Evolutionary conservation across 345 rosid genomes (phyloP), one percentile per base, ranked within the genome.

Genomic region (Microthlaspi erraticum): DNA sequence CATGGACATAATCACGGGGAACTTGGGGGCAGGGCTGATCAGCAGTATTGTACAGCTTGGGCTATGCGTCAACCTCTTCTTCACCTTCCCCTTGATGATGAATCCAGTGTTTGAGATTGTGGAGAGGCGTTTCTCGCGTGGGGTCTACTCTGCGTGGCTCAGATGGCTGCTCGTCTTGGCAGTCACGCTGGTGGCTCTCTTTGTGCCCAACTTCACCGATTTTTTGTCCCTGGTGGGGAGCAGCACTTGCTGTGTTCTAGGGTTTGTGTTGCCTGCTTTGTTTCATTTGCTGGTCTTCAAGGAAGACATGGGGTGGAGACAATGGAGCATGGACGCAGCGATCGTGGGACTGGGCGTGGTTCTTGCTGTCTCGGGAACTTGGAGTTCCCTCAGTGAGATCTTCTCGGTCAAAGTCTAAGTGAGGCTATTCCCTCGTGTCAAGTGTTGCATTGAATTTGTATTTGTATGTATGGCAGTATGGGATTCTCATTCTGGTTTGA

Each of bases 71-170:
- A 88, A 91, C 78, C 86, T 93, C 32, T 91, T 91, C 68, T 93
- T 93, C 76, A 86, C 97, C 26, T 93, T 93, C 78, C 98, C 96
- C 0, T 66, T 93, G 82, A 88, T 91, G 96, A 91, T 93, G 97
- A 77, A 91, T 65, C 97, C 97, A 0, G 96, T 93, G 8, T 91
- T 87, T 66, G 97, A 91, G 84, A 86, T 88, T 2, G 78, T 87
- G 17, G 96, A 93, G 85, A 80, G 97, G 78, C 83, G 91, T 20
- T 78, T 85, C 59, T 64, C 83, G 54, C 57, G 75, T 17, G 97
- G 92, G 50, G 75, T 68, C 49, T 87, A 88, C 48, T 86, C 92
- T 78, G 59, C 87, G 52, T 93, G 97, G 91, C 75, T 85, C 42
- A 82, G 98, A 72, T 93, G 94, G 88, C 18, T 84, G 68, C 71